Percentiles rank a stretch among this genome's conserved stretches.
Evolutionary conservation across 768 basidiomycete genomes (phyloP).

Genomic region (Suillus subalutaceus): DNA sequence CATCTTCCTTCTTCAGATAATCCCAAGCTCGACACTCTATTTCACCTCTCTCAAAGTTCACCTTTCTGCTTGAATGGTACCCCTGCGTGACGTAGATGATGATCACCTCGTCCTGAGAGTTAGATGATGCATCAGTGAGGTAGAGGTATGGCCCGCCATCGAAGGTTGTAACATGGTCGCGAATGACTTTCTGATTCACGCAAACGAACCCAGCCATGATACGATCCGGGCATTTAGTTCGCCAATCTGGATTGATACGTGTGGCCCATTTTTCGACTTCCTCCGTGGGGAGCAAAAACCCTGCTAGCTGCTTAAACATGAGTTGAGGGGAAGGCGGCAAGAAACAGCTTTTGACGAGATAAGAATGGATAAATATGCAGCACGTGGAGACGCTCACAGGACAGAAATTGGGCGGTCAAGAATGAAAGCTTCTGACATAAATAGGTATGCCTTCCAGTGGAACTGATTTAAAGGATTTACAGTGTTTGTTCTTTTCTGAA

Average conservation of each 20-base stretch:
- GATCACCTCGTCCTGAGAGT: background rate
- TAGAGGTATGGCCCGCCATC: background rate
- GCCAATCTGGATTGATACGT: background rate
- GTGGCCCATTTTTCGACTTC: background rate
- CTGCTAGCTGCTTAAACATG: background rate
- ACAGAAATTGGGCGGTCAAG: background rate
- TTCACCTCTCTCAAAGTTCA: background rate
- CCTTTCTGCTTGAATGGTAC: background rate
- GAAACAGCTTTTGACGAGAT: background rate
- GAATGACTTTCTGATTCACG: background rate
- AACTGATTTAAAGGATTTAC: background rate
- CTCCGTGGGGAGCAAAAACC: background rate
- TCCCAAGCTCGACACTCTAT: background rate
- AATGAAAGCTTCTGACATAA: background rate
- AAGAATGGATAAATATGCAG: background rate
- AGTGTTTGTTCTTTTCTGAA: background rate
- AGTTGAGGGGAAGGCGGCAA: background rate
- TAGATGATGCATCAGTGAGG: background rate
- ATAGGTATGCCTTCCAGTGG: background rate
- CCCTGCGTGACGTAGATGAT: background rate
- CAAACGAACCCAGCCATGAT: background rate
- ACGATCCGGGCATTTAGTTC: background rate
- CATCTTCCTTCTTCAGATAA: slow-evolving; percentile 1
- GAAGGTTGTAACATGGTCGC: background rate
- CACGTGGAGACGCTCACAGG: background rate